These are phyloP conservation scores for Allium sativum DNA, from an alignment of 106 monocot species.

Conservation along the genomic window DNA sequence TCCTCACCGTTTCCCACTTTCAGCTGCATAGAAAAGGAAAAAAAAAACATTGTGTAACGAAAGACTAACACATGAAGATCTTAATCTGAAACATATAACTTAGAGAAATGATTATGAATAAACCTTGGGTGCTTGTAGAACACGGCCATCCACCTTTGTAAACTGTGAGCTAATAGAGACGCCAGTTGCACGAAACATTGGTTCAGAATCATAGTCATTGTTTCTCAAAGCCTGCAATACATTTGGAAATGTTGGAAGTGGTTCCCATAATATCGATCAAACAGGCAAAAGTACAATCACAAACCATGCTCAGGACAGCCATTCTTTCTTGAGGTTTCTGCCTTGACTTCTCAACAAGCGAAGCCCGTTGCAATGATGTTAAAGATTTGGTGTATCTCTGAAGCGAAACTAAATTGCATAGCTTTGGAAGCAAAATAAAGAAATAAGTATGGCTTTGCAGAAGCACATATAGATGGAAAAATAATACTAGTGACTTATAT, in stretches of 20 bases:
- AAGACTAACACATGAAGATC: not conserved
- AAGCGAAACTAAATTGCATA: conserved; percentile 60
- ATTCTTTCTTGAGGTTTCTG: conserved; percentile 94
- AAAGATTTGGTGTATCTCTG: conserved; percentile 94
- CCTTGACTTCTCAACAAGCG: conserved; percentile 93
- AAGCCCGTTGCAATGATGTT: conserved; percentile 57
- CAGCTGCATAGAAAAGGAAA: conserved; percentile 34
- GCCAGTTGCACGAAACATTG: conserved; percentile 61
- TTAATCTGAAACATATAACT: no score
- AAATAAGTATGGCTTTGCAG: not conserved
- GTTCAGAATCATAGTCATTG: conserved; percentile 78
- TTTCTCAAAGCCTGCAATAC: conserved; percentile 40
- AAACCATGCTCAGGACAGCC: conserved; percentile 47
- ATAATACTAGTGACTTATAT: not conserved
- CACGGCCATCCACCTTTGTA: conserved; percentile 75
- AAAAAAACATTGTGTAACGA: not conserved
- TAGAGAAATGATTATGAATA: not conserved
- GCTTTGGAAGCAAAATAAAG: conserved; percentile 19
- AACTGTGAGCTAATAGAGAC: conserved; percentile 49
- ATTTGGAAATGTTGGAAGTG: not conserved
- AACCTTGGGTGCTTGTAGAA: conserved; percentile 76
- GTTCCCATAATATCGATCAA: not conserved
- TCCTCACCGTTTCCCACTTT: conserved; percentile 80
- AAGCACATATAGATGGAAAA: not conserved
- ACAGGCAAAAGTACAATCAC: conserved; percentile 5